These are phyloP conservation scores for Helichrysum umbraculigerum DNA, from an alignment of 129 eudicot genomes.

Conservation along the genomic window DNA sequence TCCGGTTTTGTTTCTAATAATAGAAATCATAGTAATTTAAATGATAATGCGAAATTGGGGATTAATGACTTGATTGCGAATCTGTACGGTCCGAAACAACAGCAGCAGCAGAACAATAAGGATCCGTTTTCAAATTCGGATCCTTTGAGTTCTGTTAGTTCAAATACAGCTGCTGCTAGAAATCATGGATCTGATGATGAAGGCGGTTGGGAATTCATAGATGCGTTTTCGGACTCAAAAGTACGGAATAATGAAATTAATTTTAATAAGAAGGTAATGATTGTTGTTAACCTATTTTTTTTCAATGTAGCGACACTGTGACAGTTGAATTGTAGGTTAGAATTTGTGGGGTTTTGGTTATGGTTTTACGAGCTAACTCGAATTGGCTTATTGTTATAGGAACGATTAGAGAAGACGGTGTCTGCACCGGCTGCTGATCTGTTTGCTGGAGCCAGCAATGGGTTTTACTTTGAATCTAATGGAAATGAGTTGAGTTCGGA, in stretches of 20 bases:
- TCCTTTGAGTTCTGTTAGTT: slow-evolving; percentile 25
- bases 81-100: slow-evolving; percentile 39
- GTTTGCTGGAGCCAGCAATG: slow-evolving; percentile 38
- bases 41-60: slow-evolving; percentile 27
- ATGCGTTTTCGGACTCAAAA: slow-evolving; percentile 47
- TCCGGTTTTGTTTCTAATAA: slow-evolving; percentile 17
- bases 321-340: neutral
- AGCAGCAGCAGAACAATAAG: slow-evolving; percentile 16
- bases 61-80: slow-evolving; percentile 41
- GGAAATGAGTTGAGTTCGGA: slow-evolving; percentile 34
- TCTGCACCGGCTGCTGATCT: slow-evolving; percentile 36
- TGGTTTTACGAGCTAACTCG: neutral
- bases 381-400: slow-evolving; percentile 30
- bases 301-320: neutral
- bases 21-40: neutral
- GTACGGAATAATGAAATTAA: slow-evolving; percentile 17
- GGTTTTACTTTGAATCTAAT: slow-evolving; percentile 22
- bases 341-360: neutral
- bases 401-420: slow-evolving; percentile 27
- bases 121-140: slow-evolving; percentile 17
- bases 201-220: slow-evolving; percentile 80
- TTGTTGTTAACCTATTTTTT: slow-evolving; percentile 5
- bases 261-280: slow-evolving; percentile 46
- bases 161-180: slow-evolving; percentile 22
- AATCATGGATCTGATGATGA: slow-evolving; percentile 37